Percentiles rank a stretch among this genome's conserved stretches.
These are phyloP conservation scores for Starmerella floricola DNA, from an alignment of 805 yeast species.

Conservation along the genomic window DNA sequence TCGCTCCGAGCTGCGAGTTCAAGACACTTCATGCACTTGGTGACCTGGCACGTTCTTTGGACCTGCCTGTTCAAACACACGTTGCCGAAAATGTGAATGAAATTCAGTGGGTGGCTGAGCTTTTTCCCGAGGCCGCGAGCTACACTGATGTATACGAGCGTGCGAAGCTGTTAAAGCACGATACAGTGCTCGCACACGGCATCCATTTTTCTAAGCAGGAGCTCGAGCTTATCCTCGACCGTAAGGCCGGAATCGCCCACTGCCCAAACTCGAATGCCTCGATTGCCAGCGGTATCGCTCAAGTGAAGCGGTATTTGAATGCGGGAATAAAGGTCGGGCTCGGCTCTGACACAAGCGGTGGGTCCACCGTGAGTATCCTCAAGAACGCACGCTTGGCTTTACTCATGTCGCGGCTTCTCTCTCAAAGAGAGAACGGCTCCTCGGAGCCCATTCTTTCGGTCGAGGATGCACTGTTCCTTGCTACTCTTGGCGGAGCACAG, in stretches of 20 bases:
- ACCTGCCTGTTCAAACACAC: slow-evolving; percentile 77
- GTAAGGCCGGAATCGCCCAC: slow-evolving; percentile 67
- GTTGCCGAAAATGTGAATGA: slow-evolving; percentile 72
- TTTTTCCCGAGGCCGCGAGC: slow-evolving; percentile 57
- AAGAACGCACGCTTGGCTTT: slow-evolving; percentile 58
- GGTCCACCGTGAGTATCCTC: slow-evolving; percentile 54
- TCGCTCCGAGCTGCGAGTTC: slow-evolving; percentile 76
- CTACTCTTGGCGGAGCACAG: slow-evolving; percentile 82
- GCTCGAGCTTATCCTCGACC: slow-evolving; percentile 40
- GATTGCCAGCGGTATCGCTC: slow-evolving; percentile 81
- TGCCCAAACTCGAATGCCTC: slow-evolving; percentile 89
- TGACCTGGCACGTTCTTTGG: slow-evolving; percentile 33
- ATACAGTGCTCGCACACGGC: slow-evolving; percentile 82
- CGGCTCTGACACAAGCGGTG: slow-evolving; percentile 74
- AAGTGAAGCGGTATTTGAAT: slow-evolving; percentile 55
- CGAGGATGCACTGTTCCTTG: slow-evolving; percentile 63
- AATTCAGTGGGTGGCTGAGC: slow-evolving; percentile 53
- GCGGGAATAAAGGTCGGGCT: slow-evolving; percentile 63
- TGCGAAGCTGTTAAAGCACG: slow-evolving; percentile 44
- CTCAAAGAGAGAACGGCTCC: slow-evolving; percentile 42
- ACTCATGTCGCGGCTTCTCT: slow-evolving; percentile 56
- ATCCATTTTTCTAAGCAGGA: slow-evolving; percentile 62
- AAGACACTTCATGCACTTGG: slow-evolving; percentile 56
- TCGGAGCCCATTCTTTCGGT: slow-evolving; percentile 39
- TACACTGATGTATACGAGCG: slow-evolving; percentile 71